A percentile compares a stretch with the other conserved stretches of the same genome.
phyloP scores from a whole-genome alignment of 768 basidiomycete species.

The Trametes cubensis region DNA sequence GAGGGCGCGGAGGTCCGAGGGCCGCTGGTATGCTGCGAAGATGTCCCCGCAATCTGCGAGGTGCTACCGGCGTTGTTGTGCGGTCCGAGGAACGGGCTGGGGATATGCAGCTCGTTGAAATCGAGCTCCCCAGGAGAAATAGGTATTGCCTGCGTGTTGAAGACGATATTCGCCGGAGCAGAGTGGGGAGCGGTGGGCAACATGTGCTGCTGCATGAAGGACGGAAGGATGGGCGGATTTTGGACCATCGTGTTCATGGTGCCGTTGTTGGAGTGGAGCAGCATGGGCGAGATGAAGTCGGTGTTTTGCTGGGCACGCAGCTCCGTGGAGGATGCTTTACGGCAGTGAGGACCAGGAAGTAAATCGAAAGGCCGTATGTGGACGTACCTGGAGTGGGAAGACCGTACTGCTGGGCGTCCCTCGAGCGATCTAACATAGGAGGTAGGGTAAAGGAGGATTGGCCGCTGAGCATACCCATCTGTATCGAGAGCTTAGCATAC shows the following conservation, averaged over 20 bases:
- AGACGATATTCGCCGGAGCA: slow-evolving; percentile 76
- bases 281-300: slow-evolving; percentile 66
- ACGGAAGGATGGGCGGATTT: slow-evolving; percentile 28
- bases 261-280: slow-evolving; percentile 44
- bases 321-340: slow-evolving; percentile 63
- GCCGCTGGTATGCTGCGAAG: slow-evolving; percentile 15
- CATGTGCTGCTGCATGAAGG: slow-evolving; percentile 32
- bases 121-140: slow-evolving; percentile 57
- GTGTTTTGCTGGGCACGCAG: slow-evolving; percentile 60
- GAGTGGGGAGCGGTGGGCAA: slow-evolving; percentile 45
- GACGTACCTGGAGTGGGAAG: slow-evolving; percentile 70
- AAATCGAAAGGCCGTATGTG: slow-evolving; percentile 22
- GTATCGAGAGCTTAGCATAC: slow-evolving; percentile 6
- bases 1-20: slow-evolving; percentile 25
- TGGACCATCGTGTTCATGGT: slow-evolving; percentile 28
- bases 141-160: slow-evolving; percentile 43
- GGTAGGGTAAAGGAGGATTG: slow-evolving; percentile 38
- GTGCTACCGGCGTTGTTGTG: slow-evolving; percentile 41
- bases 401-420: slow-evolving; percentile 43
- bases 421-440: slow-evolving; percentile 33
- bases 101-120: slow-evolving; percentile 69
- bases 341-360: neutral
- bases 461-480: slow-evolving; percentile 39
- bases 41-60: neutral
- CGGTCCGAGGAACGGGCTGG: slow-evolving; percentile 80